These are phyloP conservation scores for Daldinia concentrica DNA, from an alignment of 495 filamentous ascomycete species.

Conservation along the genomic window DNA sequence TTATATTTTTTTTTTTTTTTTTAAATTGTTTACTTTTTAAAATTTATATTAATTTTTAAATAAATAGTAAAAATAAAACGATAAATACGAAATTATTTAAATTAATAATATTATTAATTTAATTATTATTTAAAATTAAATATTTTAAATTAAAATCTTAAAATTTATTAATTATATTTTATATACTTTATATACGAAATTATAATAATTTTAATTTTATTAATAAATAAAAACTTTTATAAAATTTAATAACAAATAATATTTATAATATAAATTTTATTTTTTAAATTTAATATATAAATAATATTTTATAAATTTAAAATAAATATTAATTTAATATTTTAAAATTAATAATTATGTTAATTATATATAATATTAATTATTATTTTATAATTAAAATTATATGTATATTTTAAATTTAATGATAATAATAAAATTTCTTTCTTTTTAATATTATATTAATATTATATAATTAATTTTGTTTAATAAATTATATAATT, in stretches of 20 bases:
- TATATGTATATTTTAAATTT: not conserved
- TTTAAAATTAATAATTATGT: not conserved
- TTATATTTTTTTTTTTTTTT: too few species aligned
- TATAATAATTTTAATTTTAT: not conserved
- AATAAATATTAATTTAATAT: not conserved
- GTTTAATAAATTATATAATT: too few species aligned
- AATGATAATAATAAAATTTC: not conserved
- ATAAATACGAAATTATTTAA: not conserved
- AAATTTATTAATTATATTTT: not conserved
- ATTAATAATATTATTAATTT: not conserved
- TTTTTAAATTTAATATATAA: not conserved
- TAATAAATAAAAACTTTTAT: not conserved
- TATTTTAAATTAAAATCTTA: not conserved
- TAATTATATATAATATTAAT: too few species aligned
- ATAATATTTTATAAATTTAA: not conserved
- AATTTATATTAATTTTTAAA: slow-evolving; percentile 1
- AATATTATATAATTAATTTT: not conserved
- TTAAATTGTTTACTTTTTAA: not conserved
- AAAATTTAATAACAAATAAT: not conserved
- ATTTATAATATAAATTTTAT: not conserved
- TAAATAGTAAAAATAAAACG: not conserved
- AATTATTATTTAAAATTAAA: not conserved
- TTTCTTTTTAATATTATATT: not conserved
- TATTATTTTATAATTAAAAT: slow-evolving; percentile 1
- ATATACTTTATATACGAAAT: too few species aligned